Conservation (phyloP, 495 filamentous ascomycete genomes). For the Neurospora sp. region DNA sequence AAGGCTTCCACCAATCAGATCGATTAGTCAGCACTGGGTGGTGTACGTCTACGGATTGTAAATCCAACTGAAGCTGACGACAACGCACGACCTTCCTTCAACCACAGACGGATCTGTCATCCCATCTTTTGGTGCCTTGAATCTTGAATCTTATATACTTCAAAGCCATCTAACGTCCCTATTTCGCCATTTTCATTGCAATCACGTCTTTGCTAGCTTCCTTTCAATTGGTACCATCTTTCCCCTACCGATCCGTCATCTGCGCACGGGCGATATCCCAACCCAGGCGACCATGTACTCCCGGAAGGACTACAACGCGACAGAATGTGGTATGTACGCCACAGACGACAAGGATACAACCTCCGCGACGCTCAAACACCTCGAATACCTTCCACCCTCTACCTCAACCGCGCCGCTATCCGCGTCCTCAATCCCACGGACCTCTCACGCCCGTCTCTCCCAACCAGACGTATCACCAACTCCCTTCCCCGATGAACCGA, state of each 20-base stretch:
- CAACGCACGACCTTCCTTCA: neutral
- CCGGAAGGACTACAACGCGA: neutral
- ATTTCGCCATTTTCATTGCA: neutral
- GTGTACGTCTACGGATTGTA: neutral
- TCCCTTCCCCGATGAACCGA: slow-evolving; percentile 16
- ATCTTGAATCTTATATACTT: neutral
- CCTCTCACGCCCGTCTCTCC: slow-evolving; percentile 14
- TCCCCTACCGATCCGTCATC: neutral
- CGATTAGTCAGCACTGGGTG: neutral
- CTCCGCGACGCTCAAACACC: neutral
- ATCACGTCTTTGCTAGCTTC: neutral
- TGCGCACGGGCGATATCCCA: neutral
- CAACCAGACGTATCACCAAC: slow-evolving; percentile 18
- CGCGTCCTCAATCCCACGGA: slow-evolving; percentile 5
- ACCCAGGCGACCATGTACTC: neutral
- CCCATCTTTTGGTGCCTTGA: neutral
- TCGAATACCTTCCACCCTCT: neutral
- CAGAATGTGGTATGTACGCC: neutral
- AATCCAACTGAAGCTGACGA: neutral
- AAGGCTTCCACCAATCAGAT: neutral
- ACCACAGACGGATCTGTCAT: neutral
- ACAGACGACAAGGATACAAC: neutral
- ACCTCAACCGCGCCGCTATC: neutral
- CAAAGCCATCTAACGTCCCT: neutral
- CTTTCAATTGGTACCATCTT: neutral